Evolutionary conservation across 208 protist genomes (phyloP).

Genomic region (Leishmania major): DNA sequence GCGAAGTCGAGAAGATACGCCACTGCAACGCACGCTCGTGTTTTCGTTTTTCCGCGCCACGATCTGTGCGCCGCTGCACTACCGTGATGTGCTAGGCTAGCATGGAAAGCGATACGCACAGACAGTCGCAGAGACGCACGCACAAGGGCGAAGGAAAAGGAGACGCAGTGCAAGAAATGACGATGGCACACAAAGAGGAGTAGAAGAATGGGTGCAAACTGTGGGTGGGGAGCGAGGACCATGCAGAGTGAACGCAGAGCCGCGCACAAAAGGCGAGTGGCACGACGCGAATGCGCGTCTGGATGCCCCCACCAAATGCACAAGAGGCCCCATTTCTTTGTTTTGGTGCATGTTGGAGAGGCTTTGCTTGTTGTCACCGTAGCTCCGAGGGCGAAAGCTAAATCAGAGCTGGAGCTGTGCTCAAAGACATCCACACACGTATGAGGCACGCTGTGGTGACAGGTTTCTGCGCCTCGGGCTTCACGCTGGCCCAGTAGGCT

Average conservation of each 20-base stretch:
- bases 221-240: neutral
- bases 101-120: neutral
- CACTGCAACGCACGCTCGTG: neutral
- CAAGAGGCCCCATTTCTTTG: neutral
- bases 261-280: neutral
- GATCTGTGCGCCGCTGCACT: constrained; percentile 1
- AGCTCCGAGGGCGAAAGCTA: neutral
- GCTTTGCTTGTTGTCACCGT: neutral
- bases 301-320: no score
- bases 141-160: neutral
- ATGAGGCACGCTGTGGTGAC: neutral
- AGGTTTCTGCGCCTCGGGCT: neutral
- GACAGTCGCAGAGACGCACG: neutral
- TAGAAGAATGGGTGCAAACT: neutral
- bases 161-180: neutral
- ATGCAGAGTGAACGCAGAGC: neutral
- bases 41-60: neutral
- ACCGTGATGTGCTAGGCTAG: neutral
- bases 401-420: neutral
- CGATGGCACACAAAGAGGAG: neutral
- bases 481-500: neutral
- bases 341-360: neutral
- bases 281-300: neutral
- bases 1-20: constrained; percentile 8
- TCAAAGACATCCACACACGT: neutral